Percentiles rank a stretch among this genome's conserved stretches.
Conservation (phyloP, 495 filamentous ascomycete species). For the Hypoxylon crocopeplum region DNA sequence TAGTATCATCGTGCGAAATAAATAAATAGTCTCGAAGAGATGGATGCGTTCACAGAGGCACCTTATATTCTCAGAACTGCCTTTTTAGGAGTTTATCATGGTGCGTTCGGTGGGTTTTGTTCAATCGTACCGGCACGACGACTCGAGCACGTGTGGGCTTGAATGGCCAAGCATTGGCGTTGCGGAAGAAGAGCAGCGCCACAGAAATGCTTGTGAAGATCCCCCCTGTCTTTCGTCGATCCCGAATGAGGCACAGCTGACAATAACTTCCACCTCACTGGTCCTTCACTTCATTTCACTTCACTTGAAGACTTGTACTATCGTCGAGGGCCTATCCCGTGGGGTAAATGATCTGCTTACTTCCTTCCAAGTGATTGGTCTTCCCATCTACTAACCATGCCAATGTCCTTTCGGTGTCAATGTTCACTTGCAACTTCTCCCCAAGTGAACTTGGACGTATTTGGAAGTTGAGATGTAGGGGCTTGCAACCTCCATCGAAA, state of each 20-base stretch:
- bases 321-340: no score
- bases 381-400: not conserved
- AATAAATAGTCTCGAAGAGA: no score
- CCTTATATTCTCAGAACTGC: no score
- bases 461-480: conserved; percentile 8
- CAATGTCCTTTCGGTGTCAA: no score
- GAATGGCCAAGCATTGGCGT: conserved; percentile 34
- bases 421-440: no score
- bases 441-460: no score
- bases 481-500: no score
- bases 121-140: not conserved
- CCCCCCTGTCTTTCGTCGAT: conserved; percentile 1
- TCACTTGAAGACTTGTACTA: not conserved
- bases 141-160: conserved; percentile 31
- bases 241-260: conserved; percentile 11
- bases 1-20: no score
- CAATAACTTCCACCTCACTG: conserved; percentile 15
- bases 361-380: conserved; percentile 8
- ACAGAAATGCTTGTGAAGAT: conserved; percentile 14
- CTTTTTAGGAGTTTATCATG: no score
- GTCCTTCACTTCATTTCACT: not conserved
- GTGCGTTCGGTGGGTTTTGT: no score
- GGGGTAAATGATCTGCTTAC: conserved; percentile 3
- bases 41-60: no score
- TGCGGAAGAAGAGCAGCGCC: not conserved